These are phyloP conservation scores for Gastrodia elata DNA, from an alignment of 106 monocot genomes.

Conservation along the genomic window DNA sequence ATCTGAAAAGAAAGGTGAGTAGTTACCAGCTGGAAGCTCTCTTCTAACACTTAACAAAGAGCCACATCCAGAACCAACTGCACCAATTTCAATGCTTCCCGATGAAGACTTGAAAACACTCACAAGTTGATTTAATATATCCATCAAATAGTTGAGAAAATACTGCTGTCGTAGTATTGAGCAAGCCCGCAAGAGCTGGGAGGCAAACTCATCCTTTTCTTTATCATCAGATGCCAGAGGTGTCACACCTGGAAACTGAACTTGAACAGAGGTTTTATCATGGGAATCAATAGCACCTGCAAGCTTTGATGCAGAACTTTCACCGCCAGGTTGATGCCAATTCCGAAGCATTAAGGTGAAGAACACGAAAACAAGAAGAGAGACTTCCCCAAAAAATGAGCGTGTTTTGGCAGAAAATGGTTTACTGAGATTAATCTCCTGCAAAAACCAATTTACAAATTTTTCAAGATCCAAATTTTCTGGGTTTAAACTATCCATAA, in stretches of 20 bases:
- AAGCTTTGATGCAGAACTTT: slow-evolving; percentile 52
- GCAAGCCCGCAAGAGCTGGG: slow-evolving; percentile 82
- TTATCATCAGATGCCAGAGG: slow-evolving; percentile 39
- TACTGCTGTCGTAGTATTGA: slow-evolving; percentile 64
- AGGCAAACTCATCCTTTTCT: slow-evolving; percentile 81
- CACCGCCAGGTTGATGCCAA: slow-evolving; percentile 95
- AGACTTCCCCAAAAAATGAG: slow-evolving; percentile 71
- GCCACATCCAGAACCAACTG: slow-evolving; percentile 67
- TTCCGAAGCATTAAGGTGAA: slow-evolving; percentile 97
- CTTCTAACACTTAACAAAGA: slow-evolving; percentile 72
- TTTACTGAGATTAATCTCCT: slow-evolving; percentile 67
- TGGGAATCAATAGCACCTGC: slow-evolving; percentile 32
- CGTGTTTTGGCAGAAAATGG: slow-evolving; percentile 58
- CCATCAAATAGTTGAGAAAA: slow-evolving; percentile 90
- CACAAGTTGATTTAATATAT: slow-evolving; percentile 85
- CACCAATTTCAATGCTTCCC: slow-evolving; percentile 30
- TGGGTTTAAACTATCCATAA: slow-evolving; percentile 84
- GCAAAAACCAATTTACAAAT: slow-evolving; percentile 86
- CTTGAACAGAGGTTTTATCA: slow-evolving; percentile 44
- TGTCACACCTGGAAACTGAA: slow-evolving; percentile 19
- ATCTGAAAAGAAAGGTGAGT: slow-evolving; percentile 94
- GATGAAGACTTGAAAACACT: slow-evolving; percentile 63
- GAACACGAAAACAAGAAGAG: slow-evolving; percentile 89
- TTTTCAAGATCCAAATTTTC: slow-evolving; percentile 82
- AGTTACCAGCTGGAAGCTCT: slow-evolving; percentile 92